Evolutionary conservation across 2,329 filamentous ascomycete species (phyloP).

Genomic region (Talaromyces sp.): DNA sequence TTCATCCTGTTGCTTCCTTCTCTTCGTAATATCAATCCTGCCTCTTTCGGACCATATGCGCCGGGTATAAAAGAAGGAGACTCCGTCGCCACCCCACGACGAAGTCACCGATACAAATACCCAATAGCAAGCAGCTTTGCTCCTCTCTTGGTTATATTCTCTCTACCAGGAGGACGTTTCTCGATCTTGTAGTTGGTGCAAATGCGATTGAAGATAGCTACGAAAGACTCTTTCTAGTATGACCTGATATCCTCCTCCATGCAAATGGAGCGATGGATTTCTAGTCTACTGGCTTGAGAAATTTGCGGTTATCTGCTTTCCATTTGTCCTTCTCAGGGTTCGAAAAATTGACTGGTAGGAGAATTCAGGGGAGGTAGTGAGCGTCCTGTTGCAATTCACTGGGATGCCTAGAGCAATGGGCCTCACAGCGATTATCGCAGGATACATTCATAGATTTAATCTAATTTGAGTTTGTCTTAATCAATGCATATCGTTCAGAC

Average conservation of each 20-base stretch:
- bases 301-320: not conserved
- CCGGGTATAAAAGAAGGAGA: conserved; percentile 58
- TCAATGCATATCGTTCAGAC: no score
- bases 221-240: not conserved
- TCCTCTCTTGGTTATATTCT: not conserved
- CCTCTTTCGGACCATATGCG: not conserved
- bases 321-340: not conserved
- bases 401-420: conserved; percentile 6
- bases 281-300: conserved; percentile 22
- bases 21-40: not conserved
- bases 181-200: conserved; percentile 8
- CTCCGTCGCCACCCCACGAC: conserved; percentile 47
- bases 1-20: conserved; percentile 1
- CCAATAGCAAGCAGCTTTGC: conserved; percentile 46
- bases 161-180: conserved; percentile 18
- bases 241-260: conserved; percentile 20
- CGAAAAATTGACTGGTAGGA: conserved; percentile 9
- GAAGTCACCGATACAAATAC: conserved; percentile 60
- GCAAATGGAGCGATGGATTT: conserved; percentile 19
- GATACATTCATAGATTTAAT: conserved; percentile 12
- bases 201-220: conserved; percentile 2
- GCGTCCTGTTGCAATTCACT: conserved; percentile 16
- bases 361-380: not conserved
- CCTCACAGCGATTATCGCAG: conserved; percentile 17
- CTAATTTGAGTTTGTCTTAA: no score